These are phyloP conservation scores for Mentha longifolia DNA, from an alignment of 257 asterid species.

Conservation along the genomic window DNA sequence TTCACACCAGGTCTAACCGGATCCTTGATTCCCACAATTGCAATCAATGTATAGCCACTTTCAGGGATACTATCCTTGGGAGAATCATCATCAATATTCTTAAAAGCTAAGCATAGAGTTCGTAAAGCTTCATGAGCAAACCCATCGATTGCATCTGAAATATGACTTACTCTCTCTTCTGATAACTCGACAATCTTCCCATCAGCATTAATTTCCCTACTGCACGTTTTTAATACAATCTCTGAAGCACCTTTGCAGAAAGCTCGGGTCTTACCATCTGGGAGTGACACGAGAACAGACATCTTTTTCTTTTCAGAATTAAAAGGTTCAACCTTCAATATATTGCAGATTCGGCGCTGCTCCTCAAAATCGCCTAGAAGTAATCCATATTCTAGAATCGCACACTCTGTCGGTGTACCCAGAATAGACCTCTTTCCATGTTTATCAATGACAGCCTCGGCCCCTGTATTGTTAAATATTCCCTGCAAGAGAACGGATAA, in stretches of 20 bases:
- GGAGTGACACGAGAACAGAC: conserved; percentile 85
- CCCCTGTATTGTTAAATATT: conserved; percentile 77
- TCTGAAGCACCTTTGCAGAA: conserved; percentile 98
- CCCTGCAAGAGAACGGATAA: conserved; percentile 64
- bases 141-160: conserved; percentile 60
- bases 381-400: conserved; percentile 83
- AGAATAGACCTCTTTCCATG: conserved; percentile 66
- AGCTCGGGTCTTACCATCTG: conserved; percentile 73
- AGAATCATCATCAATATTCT: conserved; percentile 59
- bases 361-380: conserved; percentile 78
- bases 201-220: conserved; percentile 50
- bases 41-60: conserved; percentile 76
- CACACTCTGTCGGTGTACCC: conserved; percentile 93
- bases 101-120: conserved; percentile 88
- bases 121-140: conserved; percentile 85
- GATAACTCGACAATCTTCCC: conserved; percentile 70
- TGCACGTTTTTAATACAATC: conserved; percentile 75
- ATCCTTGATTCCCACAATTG: conserved; percentile 91
- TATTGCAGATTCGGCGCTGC: conserved; percentile 53
- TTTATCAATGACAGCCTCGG: conserved; percentile 86
- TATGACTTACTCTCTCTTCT: conserved; percentile 54
- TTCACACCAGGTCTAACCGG: conserved; percentile 94
- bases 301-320: conserved; percentile 91
- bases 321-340: conserved; percentile 88
- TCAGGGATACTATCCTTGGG: conserved; percentile 59